Evolutionary conservation across 1,139 yeast genomes (phyloP).

Genomic region (Protomyces inundatus): DNA sequence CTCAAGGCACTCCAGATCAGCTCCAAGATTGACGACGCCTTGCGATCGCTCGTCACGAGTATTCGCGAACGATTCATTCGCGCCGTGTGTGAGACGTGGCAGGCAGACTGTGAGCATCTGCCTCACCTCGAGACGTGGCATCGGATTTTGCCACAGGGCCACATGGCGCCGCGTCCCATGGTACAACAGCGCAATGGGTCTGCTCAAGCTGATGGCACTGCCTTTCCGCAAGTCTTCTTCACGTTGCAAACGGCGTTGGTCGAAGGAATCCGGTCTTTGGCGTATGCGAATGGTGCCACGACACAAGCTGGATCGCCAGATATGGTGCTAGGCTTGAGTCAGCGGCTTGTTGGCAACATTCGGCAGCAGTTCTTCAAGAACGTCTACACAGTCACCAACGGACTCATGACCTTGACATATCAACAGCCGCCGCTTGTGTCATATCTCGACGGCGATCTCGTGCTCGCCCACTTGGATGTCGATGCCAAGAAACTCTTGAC

Average conservation of each 20-base stretch:
- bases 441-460: neutral
- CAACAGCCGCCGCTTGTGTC: neutral
- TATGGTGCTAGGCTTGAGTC: conserved; percentile 49
- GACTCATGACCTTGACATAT: conserved; percentile 33
- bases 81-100: conserved; percentile 50
- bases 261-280: conserved; percentile 36
- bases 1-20: conserved; percentile 46
- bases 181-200: neutral
- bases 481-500: conserved; percentile 26
- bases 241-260: conserved; percentile 36
- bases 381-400: conserved; percentile 38
- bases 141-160: neutral
- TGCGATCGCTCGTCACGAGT: conserved; percentile 41
- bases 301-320: conserved; percentile 28
- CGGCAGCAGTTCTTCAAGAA: conserved; percentile 43
- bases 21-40: conserved; percentile 40
- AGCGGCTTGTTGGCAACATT: conserved; percentile 45
- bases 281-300: conserved; percentile 35
- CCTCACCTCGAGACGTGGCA: conserved; percentile 13
- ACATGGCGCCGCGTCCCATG: neutral
- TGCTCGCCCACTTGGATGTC: neutral
- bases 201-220: conserved; percentile 33
- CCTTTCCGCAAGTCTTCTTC: conserved; percentile 33
- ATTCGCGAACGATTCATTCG: conserved; percentile 45
- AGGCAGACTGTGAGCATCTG: conserved; percentile 30